A percentile compares a stretch with the other conserved stretches of the same genome.
Conservation (phyloP, 2,329 filamentous ascomycete genomes). For the Calonectria naviculata region DNA sequence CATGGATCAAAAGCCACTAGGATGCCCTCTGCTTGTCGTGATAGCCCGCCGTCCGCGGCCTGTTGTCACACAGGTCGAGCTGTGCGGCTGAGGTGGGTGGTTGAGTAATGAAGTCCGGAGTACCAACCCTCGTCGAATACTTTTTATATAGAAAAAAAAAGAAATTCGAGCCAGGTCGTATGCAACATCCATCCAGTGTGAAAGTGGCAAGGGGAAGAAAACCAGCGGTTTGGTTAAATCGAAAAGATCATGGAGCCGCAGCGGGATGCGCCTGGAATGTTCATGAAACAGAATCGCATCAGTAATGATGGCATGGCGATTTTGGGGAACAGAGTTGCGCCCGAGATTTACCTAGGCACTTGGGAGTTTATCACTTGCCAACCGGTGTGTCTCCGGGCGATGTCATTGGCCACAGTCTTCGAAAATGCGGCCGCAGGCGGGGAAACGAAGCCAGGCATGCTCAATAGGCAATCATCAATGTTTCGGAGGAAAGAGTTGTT, state of each 20-base stretch:
- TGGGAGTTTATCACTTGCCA: neutral
- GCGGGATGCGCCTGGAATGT: conserved; percentile 14
- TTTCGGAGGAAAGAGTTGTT: neutral
- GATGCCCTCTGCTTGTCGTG: neutral
- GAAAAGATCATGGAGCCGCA: neutral
- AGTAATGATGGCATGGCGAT: neutral
- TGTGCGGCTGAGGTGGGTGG: neutral
- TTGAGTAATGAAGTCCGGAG: neutral
- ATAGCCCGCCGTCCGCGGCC: neutral
- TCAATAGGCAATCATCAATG: neutral
- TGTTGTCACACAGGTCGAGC: neutral
- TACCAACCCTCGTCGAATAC: neutral
- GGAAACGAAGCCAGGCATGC: neutral
- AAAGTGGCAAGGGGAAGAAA: neutral
- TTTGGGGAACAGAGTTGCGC: conserved; percentile 12
- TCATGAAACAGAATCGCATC: conserved; percentile 6
- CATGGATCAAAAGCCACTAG: conserved; percentile 1
- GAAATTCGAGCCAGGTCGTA: neutral
- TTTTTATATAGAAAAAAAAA: no score
- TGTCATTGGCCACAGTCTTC: neutral
- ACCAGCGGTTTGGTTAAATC: neutral
- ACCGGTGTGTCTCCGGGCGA: neutral
- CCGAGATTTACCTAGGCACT: neutral
- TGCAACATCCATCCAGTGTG: neutral
- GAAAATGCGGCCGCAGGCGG: neutral